These are phyloP conservation scores for Platismatia glauca DNA, from an alignment of 495 filamentous ascomycete genomes.

Conservation along the genomic window DNA sequence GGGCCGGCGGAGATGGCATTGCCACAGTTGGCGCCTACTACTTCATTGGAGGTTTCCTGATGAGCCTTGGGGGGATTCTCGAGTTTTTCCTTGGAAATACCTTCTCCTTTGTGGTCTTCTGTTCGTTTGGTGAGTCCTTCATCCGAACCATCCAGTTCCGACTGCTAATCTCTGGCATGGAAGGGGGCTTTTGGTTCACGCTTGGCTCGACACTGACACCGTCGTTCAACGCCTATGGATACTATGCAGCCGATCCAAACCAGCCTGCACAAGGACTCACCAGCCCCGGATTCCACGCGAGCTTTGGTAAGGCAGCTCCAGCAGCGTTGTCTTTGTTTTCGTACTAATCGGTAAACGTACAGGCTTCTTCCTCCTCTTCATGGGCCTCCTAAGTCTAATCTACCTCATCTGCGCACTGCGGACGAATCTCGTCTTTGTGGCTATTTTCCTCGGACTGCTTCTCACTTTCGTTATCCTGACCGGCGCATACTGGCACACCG, in stretches of 20 bases:
- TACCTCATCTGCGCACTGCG: constrained; percentile 51
- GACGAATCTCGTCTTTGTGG: constrained; percentile 51
- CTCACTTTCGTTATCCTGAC: constrained; percentile 44
- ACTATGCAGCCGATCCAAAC: constrained; percentile 29
- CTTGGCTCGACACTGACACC: constrained; percentile 40
- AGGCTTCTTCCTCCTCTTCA: constrained; percentile 51
- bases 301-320: constrained; percentile 27
- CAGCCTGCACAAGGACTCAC: constrained; percentile 28
- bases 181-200: constrained; percentile 46
- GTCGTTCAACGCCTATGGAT: constrained; percentile 37
- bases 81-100: constrained; percentile 69
- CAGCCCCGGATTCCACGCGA: constrained; percentile 34
- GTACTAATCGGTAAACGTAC: neutral
- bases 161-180: neutral
- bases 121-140: constrained; percentile 31
- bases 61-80: constrained; percentile 53
- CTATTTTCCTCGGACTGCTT: constrained; percentile 49
- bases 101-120: constrained; percentile 56
- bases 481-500: constrained; percentile 42
- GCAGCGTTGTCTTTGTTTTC: neutral
- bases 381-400: constrained; percentile 50
- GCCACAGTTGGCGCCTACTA: constrained; percentile 28
- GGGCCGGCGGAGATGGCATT: constrained; percentile 51
- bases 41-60: constrained; percentile 39
- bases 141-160: neutral